Evolutionary conservation across 306 rosid species (phyloP), one percentile per base, ranked within the genome.

Genomic region (Cucumis melo): DNA sequence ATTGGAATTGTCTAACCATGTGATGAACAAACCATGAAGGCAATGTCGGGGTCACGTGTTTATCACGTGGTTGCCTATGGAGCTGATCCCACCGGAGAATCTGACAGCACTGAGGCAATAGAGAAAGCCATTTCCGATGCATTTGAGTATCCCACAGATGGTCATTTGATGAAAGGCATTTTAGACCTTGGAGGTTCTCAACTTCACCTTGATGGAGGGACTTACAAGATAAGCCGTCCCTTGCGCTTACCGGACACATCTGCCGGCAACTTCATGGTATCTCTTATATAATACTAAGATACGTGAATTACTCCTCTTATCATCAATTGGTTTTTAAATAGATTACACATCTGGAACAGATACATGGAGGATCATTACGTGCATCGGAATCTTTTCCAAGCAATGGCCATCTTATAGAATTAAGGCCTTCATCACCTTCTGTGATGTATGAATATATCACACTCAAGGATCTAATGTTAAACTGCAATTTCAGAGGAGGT

Each of bases 141-240:
- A 48, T 85, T 79, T 41, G 20, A 3, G 42, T 77, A 76, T 51
- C 59, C 66, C 24, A 48, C 74, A 2, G 56, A 76, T 39, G 64
- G 34, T 21, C 80, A 81, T 63, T 59, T 85, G 82, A 81, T 85
- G 77, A 34, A 58, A 19, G 87, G 85, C 32, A 63, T 85, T 21
- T 54, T 67, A 32, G 85, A 85, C 42, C 83, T 85, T 34, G 87
- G 87, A 29, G 87, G 85, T 11, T 1, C 79, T 38, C 78, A 85
- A 60, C 61, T 85, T 42, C 81, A 85, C 67, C 87, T 85, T 39
- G 85, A 82, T 51, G 87, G 87, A n/a, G 85, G 85, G 32, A 82
- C 84, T 8, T 84, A 84, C 78, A 81, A 32, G 84, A 81, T 84
- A 74, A 81, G 82, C 75, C 87, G 78, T 21, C 82, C 84, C 6